These are phyloP conservation scores for Eucalyptus melliodora DNA, from an alignment of 345 rosid genomes.

Conservation along the genomic window DNA sequence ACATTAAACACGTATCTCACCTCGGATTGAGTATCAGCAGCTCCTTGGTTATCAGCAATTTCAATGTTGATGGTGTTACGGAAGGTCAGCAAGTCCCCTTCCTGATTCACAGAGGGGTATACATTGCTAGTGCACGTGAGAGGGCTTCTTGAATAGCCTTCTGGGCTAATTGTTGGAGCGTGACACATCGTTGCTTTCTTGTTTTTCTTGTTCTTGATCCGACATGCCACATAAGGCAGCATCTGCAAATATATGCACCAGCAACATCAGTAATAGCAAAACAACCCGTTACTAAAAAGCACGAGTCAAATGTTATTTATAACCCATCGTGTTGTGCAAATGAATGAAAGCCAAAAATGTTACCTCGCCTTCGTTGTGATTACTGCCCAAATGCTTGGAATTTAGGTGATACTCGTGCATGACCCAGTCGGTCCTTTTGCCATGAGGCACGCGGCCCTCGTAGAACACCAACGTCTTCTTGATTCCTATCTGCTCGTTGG, in stretches of 20 bases:
- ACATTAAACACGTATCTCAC: not conserved
- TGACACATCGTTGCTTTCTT: not conserved
- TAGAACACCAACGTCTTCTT: slow-evolving; percentile 32
- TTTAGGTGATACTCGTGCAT: slow-evolving; percentile 20
- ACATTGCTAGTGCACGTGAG: not conserved
- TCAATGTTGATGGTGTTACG: not conserved
- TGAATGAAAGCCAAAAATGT: not conserved
- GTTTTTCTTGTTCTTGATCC: not conserved
- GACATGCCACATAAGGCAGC: not conserved
- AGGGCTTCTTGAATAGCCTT: not conserved
- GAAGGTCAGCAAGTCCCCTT: not conserved
- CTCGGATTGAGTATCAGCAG: not conserved
- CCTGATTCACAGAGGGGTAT: not conserved
- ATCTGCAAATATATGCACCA: not conserved
- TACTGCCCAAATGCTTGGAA: not conserved
- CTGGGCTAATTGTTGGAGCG: not conserved
- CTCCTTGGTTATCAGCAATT: not conserved
- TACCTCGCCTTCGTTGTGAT: not conserved
- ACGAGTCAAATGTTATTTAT: not conserved
- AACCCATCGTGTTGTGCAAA: not conserved
- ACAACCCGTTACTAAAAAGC: not conserved
- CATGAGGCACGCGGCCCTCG: not conserved
- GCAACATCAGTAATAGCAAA: not conserved
- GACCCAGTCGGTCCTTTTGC: slow-evolving; percentile 19
- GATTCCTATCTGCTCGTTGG: slow-evolving; percentile 7